These are phyloP conservation scores for Tuber melanosporum DNA, from an alignment of 495 filamentous ascomycete genomes.

Conservation along the genomic window DNA sequence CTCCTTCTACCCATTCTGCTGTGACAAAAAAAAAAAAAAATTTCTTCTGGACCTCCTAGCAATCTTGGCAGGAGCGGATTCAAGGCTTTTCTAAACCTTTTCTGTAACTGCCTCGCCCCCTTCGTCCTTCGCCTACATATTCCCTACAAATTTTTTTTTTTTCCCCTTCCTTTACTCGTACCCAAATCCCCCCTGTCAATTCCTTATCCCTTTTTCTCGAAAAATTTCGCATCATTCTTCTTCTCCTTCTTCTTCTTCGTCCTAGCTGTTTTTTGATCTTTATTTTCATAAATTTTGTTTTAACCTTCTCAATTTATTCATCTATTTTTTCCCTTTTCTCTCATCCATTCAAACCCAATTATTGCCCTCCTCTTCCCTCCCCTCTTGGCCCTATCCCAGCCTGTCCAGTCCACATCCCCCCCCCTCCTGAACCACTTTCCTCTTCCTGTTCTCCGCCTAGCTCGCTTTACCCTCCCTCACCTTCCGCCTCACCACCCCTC, in stretches of 20 bases:
- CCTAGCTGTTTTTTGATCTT: slow-evolving; percentile 22
- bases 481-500: slow-evolving; percentile 18
- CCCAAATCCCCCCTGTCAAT: neutral
- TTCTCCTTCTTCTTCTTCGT: slow-evolving; percentile 25
- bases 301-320: slow-evolving; percentile 20
- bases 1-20: neutral
- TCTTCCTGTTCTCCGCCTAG: slow-evolving; percentile 32
- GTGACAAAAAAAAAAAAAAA: neutral
- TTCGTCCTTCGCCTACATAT: slow-evolving; percentile 7
- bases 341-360: slow-evolving; percentile 25
- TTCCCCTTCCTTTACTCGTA: neutral
- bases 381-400: slow-evolving; percentile 33
- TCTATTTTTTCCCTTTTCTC: slow-evolving; percentile 17
- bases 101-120: slow-evolving; percentile 12
- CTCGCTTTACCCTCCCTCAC: slow-evolving; percentile 26
- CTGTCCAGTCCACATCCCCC: slow-evolving; percentile 24
- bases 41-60: neutral
- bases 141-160: slow-evolving; percentile 2
- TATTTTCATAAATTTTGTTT: slow-evolving; percentile 14
- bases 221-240: slow-evolving; percentile 9
- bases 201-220: slow-evolving; percentile 14
- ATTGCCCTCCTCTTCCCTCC: slow-evolving; percentile 25
- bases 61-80: neutral
- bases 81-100: slow-evolving; percentile 2
- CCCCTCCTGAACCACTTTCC: slow-evolving; percentile 26